Percentiles rank a stretch among this genome's conserved stretches.
Conservation (phyloP, 2,329 filamentous ascomycete genomes). For the Chaetomiaceae sp. region DNA sequence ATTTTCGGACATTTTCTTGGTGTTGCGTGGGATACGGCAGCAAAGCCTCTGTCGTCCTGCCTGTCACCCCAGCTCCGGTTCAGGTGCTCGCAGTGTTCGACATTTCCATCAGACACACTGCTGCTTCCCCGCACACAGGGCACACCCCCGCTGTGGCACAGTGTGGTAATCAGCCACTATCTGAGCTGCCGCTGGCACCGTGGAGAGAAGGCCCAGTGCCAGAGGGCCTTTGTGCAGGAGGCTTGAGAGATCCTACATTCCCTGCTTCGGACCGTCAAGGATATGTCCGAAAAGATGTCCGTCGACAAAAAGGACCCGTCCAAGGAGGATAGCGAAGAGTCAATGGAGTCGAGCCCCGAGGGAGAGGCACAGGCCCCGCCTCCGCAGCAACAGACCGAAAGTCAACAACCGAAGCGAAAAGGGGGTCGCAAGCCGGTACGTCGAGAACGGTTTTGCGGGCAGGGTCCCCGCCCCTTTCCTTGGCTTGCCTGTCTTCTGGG, state of each 20-base stretch:
- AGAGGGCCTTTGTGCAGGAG: not conserved
- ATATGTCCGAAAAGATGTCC: constrained; percentile 65
- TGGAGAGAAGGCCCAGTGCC: not conserved
- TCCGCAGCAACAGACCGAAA: constrained; percentile 43
- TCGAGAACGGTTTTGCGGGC: constrained; percentile 17
- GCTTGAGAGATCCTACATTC: not conserved
- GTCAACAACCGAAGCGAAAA: constrained; percentile 82
- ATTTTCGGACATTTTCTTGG: constrained; percentile 27
- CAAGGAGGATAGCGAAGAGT: constrained; percentile 59
- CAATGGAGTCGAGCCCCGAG: constrained; percentile 57
- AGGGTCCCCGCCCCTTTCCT: constrained; percentile 3
- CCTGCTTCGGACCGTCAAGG: constrained; percentile 30
- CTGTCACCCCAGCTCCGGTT: not conserved
- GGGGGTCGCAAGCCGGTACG: constrained; percentile 93
- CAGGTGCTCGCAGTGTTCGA: constrained; percentile 10
- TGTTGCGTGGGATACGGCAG: constrained; percentile 10
- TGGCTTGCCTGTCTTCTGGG: not conserved
- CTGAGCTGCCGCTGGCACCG: not conserved
- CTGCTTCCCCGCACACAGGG: constrained; percentile 13
- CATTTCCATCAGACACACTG: constrained; percentile 1
- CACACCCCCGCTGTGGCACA: constrained; percentile 9
- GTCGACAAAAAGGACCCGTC: constrained; percentile 56
- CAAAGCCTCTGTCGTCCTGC: constrained; percentile 4
- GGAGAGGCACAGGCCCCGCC: constrained; percentile 43
- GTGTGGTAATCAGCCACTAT: constrained; percentile 11